Evolutionary conservation across 2,329 filamentous ascomycete genomes (phyloP), one percentile per base, ranked within the genome.

Genomic region (Sclerotiophoma versabilis): DNA sequence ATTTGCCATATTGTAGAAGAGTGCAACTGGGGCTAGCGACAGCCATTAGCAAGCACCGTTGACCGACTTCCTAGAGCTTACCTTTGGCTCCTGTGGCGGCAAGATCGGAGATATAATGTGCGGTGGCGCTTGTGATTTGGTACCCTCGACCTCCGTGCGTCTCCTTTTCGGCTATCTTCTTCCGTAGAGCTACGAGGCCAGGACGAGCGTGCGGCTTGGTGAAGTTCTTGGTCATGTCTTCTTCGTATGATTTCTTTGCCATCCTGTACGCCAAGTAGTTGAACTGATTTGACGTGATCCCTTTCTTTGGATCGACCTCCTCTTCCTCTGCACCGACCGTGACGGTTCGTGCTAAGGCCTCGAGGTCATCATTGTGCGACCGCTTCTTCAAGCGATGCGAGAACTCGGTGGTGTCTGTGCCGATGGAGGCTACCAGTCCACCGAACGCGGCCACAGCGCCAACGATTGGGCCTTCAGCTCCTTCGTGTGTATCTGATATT

Each of bases 1-100:
- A 26, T 64, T 66, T 0, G 60, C 62, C 23, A 62, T 12, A 20
- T 66, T 64, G 33, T 65, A 64, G n/a, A 64, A 63, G 8, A 66
- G 39, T 2, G 60, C 60, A 8, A 64, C 59, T 3, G 59, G 60
- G 25, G 64, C 58, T 65, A 20, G 17, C 11, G 4, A 2, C 9
- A 7, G 5, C 14, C 11, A 14, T 54, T 9, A 50, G 54, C 10
- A 25, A 10, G 1, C 6, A 5, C 14, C 12, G 10, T 12, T 5
- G 1, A 20, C 22, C 3, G 1, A n/a, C 4, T 8, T n/a, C 7
- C 2, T 1, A 2, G 0, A 5, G 8, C 36, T 39, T 9, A 63
- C 59, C 48, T 56, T 58, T 54, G 12, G 54, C 19, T 14, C 47
- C 23, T 8, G 60, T 64, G 4, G 23, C 50, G 4, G 59, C 37